Evolutionary conservation across 352 stramenopile genomes (phyloP).

Genomic region (Discostella stelligera): DNA sequence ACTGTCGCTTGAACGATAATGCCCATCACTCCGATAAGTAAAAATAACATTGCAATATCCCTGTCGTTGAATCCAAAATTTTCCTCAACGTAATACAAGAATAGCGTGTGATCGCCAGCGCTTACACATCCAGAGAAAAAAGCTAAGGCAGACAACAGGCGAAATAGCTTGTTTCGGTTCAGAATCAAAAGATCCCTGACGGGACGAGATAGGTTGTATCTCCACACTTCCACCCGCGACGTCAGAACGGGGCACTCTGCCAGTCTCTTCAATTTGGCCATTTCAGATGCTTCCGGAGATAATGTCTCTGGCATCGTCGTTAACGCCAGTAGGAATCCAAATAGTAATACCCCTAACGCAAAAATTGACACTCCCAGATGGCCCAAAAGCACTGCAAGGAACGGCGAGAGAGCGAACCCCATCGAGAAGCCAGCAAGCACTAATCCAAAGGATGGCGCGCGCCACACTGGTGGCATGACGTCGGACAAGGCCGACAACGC

Average conservation of each 20-base stretch:
- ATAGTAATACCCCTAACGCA: constrained; percentile 40
- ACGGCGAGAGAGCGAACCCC: constrained; percentile 65
- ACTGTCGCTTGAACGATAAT: constrained; percentile 73
- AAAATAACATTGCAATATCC: constrained; percentile 73
- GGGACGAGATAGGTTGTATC: constrained; percentile 49
- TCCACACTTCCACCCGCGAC: constrained; percentile 27
- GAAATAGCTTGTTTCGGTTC: constrained; percentile 76
- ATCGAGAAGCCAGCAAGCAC: constrained; percentile 70
- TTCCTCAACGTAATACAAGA: constrained; percentile 80
- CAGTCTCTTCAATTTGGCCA: constrained; percentile 37
- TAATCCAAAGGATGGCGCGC: constrained; percentile 70
- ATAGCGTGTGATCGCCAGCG: constrained; percentile 64
- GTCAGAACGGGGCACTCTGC: constrained; percentile 17
- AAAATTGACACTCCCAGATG: constrained; percentile 63
- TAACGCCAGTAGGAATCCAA: constrained; percentile 53
- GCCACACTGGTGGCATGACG: constrained; percentile 65
- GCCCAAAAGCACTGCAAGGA: constrained; percentile 59
- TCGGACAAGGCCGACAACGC: constrained; percentile 68
- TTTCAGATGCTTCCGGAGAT: constrained; percentile 38
- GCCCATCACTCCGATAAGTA: constrained; percentile 64
- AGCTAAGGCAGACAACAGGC: constrained; percentile 63
- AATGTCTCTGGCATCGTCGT: constrained; percentile 73
- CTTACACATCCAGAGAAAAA: constrained; percentile 73
- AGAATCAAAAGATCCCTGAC: constrained; percentile 73
- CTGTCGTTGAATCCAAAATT: constrained; percentile 62